Evolutionary conservation across 768 basidiomycete genomes (phyloP).

Genomic region (Suillus variegatus): DNA sequence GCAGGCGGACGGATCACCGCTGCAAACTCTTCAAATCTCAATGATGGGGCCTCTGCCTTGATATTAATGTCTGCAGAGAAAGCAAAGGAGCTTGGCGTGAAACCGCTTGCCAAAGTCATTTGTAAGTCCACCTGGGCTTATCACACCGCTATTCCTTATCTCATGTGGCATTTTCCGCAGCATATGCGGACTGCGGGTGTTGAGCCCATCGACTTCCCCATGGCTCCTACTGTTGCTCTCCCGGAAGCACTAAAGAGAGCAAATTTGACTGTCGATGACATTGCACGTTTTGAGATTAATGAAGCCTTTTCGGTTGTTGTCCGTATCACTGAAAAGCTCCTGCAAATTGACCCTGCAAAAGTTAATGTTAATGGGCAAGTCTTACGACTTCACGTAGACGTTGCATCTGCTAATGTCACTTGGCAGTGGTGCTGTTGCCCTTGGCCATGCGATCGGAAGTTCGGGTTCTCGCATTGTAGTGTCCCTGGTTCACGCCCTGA

Average conservation of each 20-base stretch:
- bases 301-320: slow-evolving; percentile 98
- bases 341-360: slow-evolving; percentile 82
- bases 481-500: slow-evolving; percentile 87
- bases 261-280: slow-evolving; percentile 78
- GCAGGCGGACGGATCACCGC: slow-evolving; percentile 90
- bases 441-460: slow-evolving; percentile 96
- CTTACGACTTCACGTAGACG: slow-evolving; percentile 10
- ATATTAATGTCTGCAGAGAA: slow-evolving; percentile 94
- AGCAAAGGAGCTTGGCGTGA: slow-evolving; percentile 86
- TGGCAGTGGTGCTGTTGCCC: slow-evolving; percentile 88
- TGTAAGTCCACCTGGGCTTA: slow-evolving; percentile 55
- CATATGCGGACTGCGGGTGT: slow-evolving; percentile 97
- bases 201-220: slow-evolving; percentile 96
- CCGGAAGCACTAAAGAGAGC: slow-evolving; percentile 88
- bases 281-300: slow-evolving; percentile 93
- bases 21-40: slow-evolving; percentile 93
- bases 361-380: slow-evolving; percentile 86
- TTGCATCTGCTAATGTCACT: slow-evolving; percentile 23
- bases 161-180: slow-evolving; percentile 38
- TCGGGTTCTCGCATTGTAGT: slow-evolving; percentile 95
- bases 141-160: not conserved
- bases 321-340: slow-evolving; percentile 85
- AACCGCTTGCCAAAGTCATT: slow-evolving; percentile 91
- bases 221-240: slow-evolving; percentile 89
- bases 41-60: slow-evolving; percentile 95